Base-by-base conservation (phyloP, 2,329 filamentous ascomycete genomes). In the Colletotrichum agaves region DNA sequence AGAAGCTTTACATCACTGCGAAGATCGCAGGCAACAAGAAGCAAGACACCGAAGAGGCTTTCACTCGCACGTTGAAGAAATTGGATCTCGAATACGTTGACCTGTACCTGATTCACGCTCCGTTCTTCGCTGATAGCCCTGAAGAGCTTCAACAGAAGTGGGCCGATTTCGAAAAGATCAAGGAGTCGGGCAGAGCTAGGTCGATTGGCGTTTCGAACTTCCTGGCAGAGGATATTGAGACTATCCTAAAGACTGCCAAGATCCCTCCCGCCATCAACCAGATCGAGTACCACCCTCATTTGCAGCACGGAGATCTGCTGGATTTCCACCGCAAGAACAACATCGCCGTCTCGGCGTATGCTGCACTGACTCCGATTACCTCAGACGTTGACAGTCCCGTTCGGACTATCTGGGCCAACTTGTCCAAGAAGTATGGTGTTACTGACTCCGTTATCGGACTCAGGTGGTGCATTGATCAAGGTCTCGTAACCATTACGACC, bases 121-220 rank as follows among this genome's bases (percentile, higher is more conserved):
- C 88, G 13, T 89, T 80, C 73, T 85, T 85, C 71, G 83, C 84
- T 64, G 78, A 81, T 2, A 75, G 78, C 58, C 82, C 82, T 10
- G 79, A 79, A 64, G 81, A 85, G 39, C 77, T 94, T 76, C 91
- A 88, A 75, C 71, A 77, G 49, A 81, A 82, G 65, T 91, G 88
- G 88, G 83, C 84, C 44, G 83, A 87, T 61, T 75, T 90, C 71
- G 88, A 91, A 74, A 87, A 87, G 33, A 88, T 94, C 83, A 85
- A 89, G 75, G 86, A 86, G 49, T 85, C 87, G 1, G 91, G 91
- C 70, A 87, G 87, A 69, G 89, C 88, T 55, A 85, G 83, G 71
- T 88, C 90, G 63, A 93, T 96, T 72, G 93, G 93, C 58, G 89
- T 96, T 13, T 93, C 90, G 74, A 96, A 95, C 81, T 95, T 91